A percentile compares a stretch with the other conserved stretches of the same genome.
Conservation (phyloP, 2,329 filamentous ascomycete species). For the Colletotrichum camelliae region DNA sequence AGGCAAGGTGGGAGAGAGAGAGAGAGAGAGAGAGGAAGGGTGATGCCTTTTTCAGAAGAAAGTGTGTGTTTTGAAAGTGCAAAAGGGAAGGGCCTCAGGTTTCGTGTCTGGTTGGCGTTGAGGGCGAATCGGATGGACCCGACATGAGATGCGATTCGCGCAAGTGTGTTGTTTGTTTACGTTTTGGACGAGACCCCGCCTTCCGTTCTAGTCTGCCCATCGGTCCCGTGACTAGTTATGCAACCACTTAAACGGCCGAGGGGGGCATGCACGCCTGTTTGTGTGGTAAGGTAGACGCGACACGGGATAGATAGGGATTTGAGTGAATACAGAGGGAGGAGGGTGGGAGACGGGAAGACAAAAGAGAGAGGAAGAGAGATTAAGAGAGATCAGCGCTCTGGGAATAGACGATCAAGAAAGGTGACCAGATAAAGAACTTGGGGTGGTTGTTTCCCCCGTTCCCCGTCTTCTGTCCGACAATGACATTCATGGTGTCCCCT, state of each 20-base stretch:
- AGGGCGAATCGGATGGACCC: slow-evolving; percentile 15
- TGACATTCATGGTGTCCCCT: not conserved
- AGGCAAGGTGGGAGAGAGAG: not conserved
- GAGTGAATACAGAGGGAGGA: not conserved
- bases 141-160: not conserved
- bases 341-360: not conserved
- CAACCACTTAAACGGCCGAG: slow-evolving; percentile 18
- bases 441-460: not conserved
- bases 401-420: not conserved
- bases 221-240: slow-evolving; percentile 12
- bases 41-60: not conserved
- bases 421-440: not conserved
- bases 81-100: not conserved
- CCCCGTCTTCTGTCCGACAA: not conserved
- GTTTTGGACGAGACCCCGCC: not conserved
- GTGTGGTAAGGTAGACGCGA: not conserved
- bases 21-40: not conserved
- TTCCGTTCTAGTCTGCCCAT: slow-evolving; percentile 11
- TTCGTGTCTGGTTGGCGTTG: not conserved
- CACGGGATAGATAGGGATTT: not conserved
- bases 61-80: not conserved
- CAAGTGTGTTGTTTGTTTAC: slow-evolving; percentile 17
- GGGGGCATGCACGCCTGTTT: not conserved
- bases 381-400: not conserved
- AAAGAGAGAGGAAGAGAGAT: not conserved